These are phyloP conservation scores for Penicillium angulare DNA, from an alignment of 495 filamentous ascomycete species.

Conservation along the genomic window DNA sequence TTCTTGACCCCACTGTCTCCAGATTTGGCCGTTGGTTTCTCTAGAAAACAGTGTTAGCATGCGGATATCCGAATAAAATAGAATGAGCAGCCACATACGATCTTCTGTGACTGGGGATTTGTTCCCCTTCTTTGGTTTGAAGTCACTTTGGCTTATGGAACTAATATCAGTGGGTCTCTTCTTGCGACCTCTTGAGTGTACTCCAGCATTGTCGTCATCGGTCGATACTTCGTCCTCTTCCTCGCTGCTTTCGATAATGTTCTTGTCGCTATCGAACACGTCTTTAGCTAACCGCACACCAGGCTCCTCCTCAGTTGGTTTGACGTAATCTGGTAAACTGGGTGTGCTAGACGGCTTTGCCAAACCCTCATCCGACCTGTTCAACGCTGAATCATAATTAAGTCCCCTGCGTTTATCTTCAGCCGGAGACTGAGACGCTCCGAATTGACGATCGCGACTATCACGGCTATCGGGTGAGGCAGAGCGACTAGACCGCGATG, in stretches of 20 bases:
- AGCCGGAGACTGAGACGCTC: not conserved
- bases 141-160: conserved; percentile 18
- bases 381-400: conserved; percentile 39
- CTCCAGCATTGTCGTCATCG: conserved; percentile 43
- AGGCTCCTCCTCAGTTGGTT: conserved; percentile 27
- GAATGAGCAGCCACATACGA: conserved; percentile 50
- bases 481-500: conserved; percentile 47
- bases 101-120: conserved; percentile 49
- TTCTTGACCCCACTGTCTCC: conserved; percentile 15
- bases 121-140: conserved; percentile 15
- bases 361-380: conserved; percentile 64
- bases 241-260: conserved; percentile 50
- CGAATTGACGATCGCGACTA: not conserved
- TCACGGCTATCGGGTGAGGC: conserved; percentile 52
- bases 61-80: not conserved
- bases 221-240: conserved; percentile 46
- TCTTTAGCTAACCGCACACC: conserved; percentile 72
- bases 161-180: conserved; percentile 22
- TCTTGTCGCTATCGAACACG: conserved; percentile 60
- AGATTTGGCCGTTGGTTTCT: conserved; percentile 2
- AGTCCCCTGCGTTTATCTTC: not conserved
- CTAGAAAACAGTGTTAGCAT: conserved; percentile 2
- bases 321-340: conserved; percentile 47
- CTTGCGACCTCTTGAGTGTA: conserved; percentile 32
- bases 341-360: conserved; percentile 49